Evolutionary conservation across 768 basidiomycete species (phyloP), one percentile per base, ranked within the genome.

Genomic region (Boletus sp.): DNA sequence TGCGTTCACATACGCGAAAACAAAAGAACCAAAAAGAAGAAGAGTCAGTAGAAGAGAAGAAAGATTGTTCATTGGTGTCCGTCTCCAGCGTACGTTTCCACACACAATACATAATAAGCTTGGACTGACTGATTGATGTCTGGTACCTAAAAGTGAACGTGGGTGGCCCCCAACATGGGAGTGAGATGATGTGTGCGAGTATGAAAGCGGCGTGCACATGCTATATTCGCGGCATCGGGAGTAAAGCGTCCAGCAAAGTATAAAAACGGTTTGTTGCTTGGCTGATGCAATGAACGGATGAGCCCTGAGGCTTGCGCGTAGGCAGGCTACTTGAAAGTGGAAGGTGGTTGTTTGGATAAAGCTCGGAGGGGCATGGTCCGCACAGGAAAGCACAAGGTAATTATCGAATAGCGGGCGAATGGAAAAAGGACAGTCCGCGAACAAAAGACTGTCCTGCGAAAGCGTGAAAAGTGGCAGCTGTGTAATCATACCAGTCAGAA

Each of bases 401-500:
- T 70, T 68, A 72, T 65, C 71, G 60, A 62, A 68, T 37, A 64
- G 55, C 58, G 62, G 57, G 52, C 52, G 57, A 66, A 71, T 30
- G 61, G 60, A 50, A 68, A 58, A 59, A 47, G 62, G 63, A 50
- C 65, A 65, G 59, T 51, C 63, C 61, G 61, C 57, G 45, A 68
- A 70, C 55, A 64, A 64, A 54, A 52, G 63, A 60, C 57, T 59
- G 64, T 46, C 60, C 61, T 36, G 41, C 51, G 61, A 63, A 67
- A 60, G 65, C 47, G 62, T 55, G 57, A 60, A 68, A 67, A 63
- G 58, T 42, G 62, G 63, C 57, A 57, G 63, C 67, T 71, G 68
- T 60, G 64, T 62, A 60, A 53, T 57, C 51, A 67, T 57, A 61
- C 60, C 29, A 33, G 72, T 74, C 67, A 72, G 69, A 69, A 67